Conservation (phyloP, 495 filamentous ascomycete species). For the Penicillium lividum region DNA sequence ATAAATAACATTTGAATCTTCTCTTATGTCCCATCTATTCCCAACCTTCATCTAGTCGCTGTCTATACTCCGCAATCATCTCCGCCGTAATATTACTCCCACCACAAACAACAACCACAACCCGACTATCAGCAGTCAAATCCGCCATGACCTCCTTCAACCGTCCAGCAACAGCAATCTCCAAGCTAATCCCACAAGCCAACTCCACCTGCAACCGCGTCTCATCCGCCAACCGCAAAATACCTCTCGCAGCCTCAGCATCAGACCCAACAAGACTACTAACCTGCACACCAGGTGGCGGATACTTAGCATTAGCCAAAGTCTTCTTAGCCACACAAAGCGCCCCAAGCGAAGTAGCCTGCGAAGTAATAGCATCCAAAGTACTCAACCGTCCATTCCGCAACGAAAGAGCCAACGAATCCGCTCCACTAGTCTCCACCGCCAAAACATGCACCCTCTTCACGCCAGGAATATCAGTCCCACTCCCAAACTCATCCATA, state of each 20-base stretch:
- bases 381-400: conserved; percentile 56
- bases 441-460: conserved; percentile 61
- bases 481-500: conserved; percentile 21
- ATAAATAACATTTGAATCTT: not conserved
- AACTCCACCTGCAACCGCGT: conserved; percentile 74
- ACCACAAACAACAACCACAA: conserved; percentile 85
- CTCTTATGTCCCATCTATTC: not conserved
- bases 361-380: conserved; percentile 70
- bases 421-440: conserved; percentile 76
- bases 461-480: not conserved
- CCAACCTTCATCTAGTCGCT: conserved; percentile 40
- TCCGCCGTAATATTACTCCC: conserved; percentile 70
- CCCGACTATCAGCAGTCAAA: conserved; percentile 57
- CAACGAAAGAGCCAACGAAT: conserved; percentile 63
- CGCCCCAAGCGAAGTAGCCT: conserved; percentile 76
- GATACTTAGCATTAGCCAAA: conserved; percentile 56
- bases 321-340: conserved; percentile 64
- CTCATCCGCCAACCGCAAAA: conserved; percentile 73
- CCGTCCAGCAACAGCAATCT: conserved; percentile 44
- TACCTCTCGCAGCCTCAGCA: conserved; percentile 72
- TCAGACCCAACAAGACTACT: conserved; percentile 70
- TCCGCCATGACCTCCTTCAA: conserved; percentile 57
- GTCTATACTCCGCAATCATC: conserved; percentile 62
- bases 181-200: conserved; percentile 77
- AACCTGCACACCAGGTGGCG: conserved; percentile 47